Base-by-base conservation (phyloP, 75 land plant species). In the Pinus tabuliformis region DNA sequence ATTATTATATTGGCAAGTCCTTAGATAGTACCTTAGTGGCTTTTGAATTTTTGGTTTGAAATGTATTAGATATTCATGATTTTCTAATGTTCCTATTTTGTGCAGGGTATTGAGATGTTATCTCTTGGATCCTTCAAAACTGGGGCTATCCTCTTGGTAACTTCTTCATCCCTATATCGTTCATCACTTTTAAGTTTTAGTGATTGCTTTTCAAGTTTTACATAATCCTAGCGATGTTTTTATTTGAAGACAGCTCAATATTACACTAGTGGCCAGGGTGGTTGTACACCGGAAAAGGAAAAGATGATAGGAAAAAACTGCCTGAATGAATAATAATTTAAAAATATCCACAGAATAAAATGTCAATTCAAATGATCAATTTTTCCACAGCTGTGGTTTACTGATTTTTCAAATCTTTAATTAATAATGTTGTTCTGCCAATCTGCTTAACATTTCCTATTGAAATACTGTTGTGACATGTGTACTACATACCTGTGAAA, bases 41-140 rank as follows among this genome's bases (percentile, higher is more conserved):
- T 66, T 3, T 39, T 36, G 20, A 61, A 20, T 39, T 63, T 14
- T 72, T 62, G 18, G 16, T n/a, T 24, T 77, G 36, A 62, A 37
- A 62, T 0, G 16, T 57, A 4, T 8, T 17, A 56, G 39, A 63
- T 12, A 28, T 30, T 62, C 5, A 33, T 42, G 56, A 7, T 74
- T 30, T 17, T 75, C 30, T 5, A 59, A 30, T 2, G 36, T 73
- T 56, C 72, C 18, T n/a, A n/a, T 24, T n/a, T 72, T 73, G 11
- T 86, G 74, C 92, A 97, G 99, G 98, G 99, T 73, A 97, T 97
- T 83, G 99, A 95, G 78, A 91, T 95, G 96, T 89, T 97, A 20
- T 97, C 99, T 62, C 82, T 97, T 72, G 99, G 99, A 15, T 95
- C 99, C 12, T 97, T 97, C 78, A 95, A 89, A 82, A 97, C 93